Conservation (phyloP, 192 early-diverging fungal genomes). For the Mycoemilia scoparia region DNA sequence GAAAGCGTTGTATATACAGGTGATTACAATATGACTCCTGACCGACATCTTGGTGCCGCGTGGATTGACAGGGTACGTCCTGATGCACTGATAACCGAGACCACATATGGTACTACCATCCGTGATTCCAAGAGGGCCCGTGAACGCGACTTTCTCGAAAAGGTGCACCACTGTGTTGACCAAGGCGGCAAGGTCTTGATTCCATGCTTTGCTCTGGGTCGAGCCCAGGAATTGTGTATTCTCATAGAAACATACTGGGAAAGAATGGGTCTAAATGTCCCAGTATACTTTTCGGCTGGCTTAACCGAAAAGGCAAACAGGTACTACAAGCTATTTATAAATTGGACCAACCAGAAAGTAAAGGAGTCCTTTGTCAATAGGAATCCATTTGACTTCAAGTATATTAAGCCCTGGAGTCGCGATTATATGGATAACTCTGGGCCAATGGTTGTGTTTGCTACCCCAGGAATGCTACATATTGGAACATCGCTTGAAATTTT, state of each 20-base stretch:
- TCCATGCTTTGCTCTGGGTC: conserved; percentile 93
- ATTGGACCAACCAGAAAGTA: conserved; percentile 97
- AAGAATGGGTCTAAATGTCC: conserved; percentile 66
- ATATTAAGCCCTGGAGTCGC: conserved; percentile 70
- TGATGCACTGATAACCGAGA: conserved; percentile 87
- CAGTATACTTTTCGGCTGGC: conserved; percentile 93
- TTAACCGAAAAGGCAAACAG: conserved; percentile 86
- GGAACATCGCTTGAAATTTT: conserved; percentile 90
- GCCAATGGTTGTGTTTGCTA: conserved; percentile 90
- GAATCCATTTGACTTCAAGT: conserved; percentile 95
- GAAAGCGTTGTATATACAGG: conserved; percentile 74
- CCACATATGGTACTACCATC: conserved; percentile 91
- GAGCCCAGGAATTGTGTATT: conserved; percentile 95
- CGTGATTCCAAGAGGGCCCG: conserved; percentile 83
- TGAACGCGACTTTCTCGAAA: conserved; percentile 84
- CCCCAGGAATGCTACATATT: conserved; percentile 95
- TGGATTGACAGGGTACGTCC: conserved; percentile 91
- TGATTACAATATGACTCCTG: conserved; percentile 82
- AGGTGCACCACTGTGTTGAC: conserved; percentile 59
- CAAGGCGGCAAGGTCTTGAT: conserved; percentile 81
- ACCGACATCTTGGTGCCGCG: conserved; percentile 81
- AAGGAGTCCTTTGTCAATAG: conserved; percentile 79
- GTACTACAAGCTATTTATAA: conserved; percentile 93
- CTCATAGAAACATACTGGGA: conserved; percentile 92
- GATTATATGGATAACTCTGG: conserved; percentile 56